Evolutionary conservation across 805 yeast genomes (phyloP), one percentile per base, ranked within the genome.

Genomic region (Priceomyces medius): DNA sequence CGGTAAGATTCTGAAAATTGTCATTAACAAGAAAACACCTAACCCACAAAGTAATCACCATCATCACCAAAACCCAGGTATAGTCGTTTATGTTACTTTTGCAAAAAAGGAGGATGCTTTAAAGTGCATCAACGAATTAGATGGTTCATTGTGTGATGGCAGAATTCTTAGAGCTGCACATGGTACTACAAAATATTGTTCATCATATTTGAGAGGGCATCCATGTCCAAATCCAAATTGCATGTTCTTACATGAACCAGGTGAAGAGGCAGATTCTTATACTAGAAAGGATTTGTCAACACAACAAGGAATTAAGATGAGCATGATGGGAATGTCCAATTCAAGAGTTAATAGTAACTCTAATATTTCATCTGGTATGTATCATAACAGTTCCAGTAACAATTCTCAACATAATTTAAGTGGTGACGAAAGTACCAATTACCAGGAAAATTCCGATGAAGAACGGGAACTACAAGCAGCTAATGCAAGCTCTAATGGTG

Each of bases 191-290:
- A 93, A 93, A 64, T 93, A 93, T 69, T 93, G 99, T 63, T 88
- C 96, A n/a, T 85, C 96, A 3, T 93, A 93, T 59, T 70, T 93
- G 49, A 77, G 97, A 52, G 97, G 97, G 27, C 95, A 88, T 61
- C 84, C 93, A 7, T 93, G 99, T 68, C 99, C 96, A 45, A 93
- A 93, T 65, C 98, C 98, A 47, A 88, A 89, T 58, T 93, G 99
- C 75, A 93, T 93, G 99, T 93, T 93, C 57, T 74, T 93, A 55
- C 99, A 93, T 63, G 99, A 93, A 65, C 99, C 99, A 5, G 99
- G 99, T 44, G 99, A 93, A 71, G 99, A 93, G 63, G 98, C 98
- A 2, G 99, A 93, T 56, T 85, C 96, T 8, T 91, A 87, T 66
- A 88, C 96, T 20, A 81, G 97, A 63, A 89, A 87, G 57, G 95